These are phyloP conservation scores for Phaffia rhodozyma DNA, from an alignment of 1,284 basidiomycete species.

Conservation along the genomic window DNA sequence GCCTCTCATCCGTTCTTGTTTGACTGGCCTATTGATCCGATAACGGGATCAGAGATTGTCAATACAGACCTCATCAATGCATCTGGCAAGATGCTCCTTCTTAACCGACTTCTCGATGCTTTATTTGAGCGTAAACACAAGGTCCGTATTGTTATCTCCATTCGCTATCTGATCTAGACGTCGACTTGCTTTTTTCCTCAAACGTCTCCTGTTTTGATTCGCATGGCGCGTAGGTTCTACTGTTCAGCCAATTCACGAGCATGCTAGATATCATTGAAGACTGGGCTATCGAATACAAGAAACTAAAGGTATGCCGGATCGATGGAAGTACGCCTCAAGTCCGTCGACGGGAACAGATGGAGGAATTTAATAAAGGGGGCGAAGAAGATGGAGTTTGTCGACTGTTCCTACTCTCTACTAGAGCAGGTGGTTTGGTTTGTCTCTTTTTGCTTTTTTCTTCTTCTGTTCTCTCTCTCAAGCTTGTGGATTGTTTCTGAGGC, in stretches of 20 bases:
- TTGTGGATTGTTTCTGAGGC: neutral
- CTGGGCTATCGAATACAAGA: slow-evolving; percentile 72
- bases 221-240: slow-evolving; percentile 40
- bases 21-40: slow-evolving; percentile 66
- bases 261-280: slow-evolving; percentile 94
- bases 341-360: slow-evolving; percentile 75
- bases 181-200: too few relatives aligned
- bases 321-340: slow-evolving; percentile 69
- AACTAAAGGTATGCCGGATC: slow-evolving; percentile 73
- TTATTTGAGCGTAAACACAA: slow-evolving; percentile 76
- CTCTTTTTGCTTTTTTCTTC: neutral
- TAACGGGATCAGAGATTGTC: slow-evolving; percentile 48
- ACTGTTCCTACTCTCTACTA: slow-evolving; percentile 81
- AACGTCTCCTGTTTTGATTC: neutral
- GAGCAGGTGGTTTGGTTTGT: slow-evolving; percentile 63
- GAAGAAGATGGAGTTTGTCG: slow-evolving; percentile 52
- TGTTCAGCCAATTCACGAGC: slow-evolving; percentile 89
- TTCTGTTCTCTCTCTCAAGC: neutral
- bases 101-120: slow-evolving; percentile 74
- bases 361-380: slow-evolving; percentile 66
- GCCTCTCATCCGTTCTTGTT: slow-evolving; percentile 91
- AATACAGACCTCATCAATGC: slow-evolving; percentile 68
- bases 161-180: too few relatives aligned
- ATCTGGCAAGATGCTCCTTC: slow-evolving; percentile 93
- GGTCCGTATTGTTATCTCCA: slow-evolving; percentile 29